Conservation (phyloP, 169 alveolate genomes). For the Babesia ovata region DNA sequence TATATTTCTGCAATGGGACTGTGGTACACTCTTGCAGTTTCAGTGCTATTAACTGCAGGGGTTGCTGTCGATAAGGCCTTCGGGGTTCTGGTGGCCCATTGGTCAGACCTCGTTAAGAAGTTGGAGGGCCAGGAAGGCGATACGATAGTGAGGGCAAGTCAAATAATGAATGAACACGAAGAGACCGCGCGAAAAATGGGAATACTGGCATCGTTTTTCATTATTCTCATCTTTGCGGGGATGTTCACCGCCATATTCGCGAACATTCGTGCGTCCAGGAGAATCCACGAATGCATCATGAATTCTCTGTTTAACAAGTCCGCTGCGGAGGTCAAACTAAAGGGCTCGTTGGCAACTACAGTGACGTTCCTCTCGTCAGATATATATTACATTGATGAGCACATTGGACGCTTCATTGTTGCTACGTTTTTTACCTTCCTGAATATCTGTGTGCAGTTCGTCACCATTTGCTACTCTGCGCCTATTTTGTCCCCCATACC, state of each 20-base stretch:
- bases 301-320: slow-evolving; percentile 45
- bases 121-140: not conserved
- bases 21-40: not conserved
- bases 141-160: not conserved
- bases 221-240: slow-evolving; percentile 1
- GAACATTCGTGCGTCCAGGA: slow-evolving; percentile 39
- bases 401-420: slow-evolving; percentile 29
- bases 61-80: slow-evolving; percentile 3
- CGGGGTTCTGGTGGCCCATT: slow-evolving; percentile 7
- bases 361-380: slow-evolving; percentile 53
- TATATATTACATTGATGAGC: slow-evolving; percentile 54
- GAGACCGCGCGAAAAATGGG: slow-evolving; percentile 8
- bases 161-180: not conserved
- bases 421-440: slow-evolving; percentile 25
- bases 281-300: slow-evolving; percentile 48
- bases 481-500: slow-evolving; percentile 43
- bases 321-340: slow-evolving; percentile 10
- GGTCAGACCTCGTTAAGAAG: slow-evolving; percentile 14
- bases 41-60: not conserved
- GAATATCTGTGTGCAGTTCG: slow-evolving; percentile 25
- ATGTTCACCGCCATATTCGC: slow-evolving; percentile 25
- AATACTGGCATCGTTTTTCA: not conserved
- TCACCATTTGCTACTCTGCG: slow-evolving; percentile 47
- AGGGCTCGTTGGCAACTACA: slow-evolving; percentile 20
- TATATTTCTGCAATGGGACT: slow-evolving; percentile 8